These are phyloP conservation scores for Pseudoscleropodium purum DNA, from an alignment of 225 moss, liverwort and hornwort genomes.

Conservation along the genomic window DNA sequence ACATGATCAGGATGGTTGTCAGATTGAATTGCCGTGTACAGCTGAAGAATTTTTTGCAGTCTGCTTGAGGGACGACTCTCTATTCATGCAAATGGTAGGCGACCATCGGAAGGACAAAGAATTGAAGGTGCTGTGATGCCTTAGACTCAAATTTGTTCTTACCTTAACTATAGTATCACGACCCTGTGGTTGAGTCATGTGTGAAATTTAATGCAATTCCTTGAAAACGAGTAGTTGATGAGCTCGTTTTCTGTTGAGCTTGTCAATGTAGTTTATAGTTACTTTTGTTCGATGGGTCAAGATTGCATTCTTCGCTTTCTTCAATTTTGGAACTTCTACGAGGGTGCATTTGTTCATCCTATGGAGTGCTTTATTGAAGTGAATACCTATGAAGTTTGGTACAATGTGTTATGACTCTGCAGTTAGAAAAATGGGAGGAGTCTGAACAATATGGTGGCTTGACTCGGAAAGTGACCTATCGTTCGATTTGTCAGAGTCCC, in stretches of 20 bases:
- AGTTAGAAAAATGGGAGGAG: constrained; percentile 66
- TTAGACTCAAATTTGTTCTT: not conserved
- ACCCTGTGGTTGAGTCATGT: not conserved
- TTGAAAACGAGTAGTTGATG: not conserved
- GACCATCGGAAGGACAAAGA: constrained; percentile 58
- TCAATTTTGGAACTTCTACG: not conserved
- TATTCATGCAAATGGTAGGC: constrained; percentile 54
- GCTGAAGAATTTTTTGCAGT: constrained; percentile 49
- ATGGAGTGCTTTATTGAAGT: not conserved
- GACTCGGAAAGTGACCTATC: constrained; percentile 63
- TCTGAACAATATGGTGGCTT: constrained; percentile 63
- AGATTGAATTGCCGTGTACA: constrained; percentile 70
- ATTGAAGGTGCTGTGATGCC: constrained; percentile 28
- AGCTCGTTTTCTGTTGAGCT: not conserved
- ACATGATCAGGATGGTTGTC: not conserved
- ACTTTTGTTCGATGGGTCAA: not conserved
- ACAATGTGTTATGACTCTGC: not conserved
- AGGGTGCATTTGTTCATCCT: not conserved
- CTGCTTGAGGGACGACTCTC: constrained; percentile 42
- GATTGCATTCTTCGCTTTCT: not conserved
- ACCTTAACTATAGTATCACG: not conserved
- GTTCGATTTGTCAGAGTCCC: constrained; percentile 67
- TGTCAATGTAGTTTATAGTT: not conserved
- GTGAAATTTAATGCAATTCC: not conserved
- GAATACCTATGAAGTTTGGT: not conserved